A percentile compares a stretch with the other conserved stretches of the same genome.
Conservation (phyloP, 2,329 filamentous ascomycete genomes). For the Colletotrichum scovillei region DNA sequence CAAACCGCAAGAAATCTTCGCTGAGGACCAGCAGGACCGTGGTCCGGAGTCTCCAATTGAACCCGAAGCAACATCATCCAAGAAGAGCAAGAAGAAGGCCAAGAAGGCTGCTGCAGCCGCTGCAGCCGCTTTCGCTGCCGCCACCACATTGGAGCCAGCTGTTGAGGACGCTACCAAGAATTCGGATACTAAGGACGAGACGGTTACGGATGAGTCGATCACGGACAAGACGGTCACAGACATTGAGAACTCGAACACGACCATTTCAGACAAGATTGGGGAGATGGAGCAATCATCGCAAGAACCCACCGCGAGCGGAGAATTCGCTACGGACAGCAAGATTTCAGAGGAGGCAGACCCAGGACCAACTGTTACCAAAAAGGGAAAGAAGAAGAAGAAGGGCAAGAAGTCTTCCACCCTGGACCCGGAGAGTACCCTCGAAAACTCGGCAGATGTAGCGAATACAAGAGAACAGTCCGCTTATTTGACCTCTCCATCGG, state of each 20-base stretch:
- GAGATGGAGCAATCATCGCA: slow-evolving; percentile 28
- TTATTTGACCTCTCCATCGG: slow-evolving; percentile 32
- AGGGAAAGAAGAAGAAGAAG: slow-evolving; percentile 55
- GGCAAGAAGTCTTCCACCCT: slow-evolving; percentile 36
- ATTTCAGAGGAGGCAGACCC: slow-evolving; percentile 29
- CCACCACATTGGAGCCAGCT: neutral
- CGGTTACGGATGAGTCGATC: slow-evolving; percentile 1
- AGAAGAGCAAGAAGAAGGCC: slow-evolving; percentile 44
- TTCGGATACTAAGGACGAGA: slow-evolving; percentile 18
- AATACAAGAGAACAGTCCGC: slow-evolving; percentile 36
- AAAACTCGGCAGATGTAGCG: slow-evolving; percentile 34
- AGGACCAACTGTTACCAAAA: slow-evolving; percentile 44
- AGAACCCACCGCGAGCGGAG: slow-evolving; percentile 21
- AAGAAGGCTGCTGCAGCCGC: slow-evolving; percentile 34
- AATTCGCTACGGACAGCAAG: slow-evolving; percentile 32
- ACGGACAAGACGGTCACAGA: slow-evolving; percentile 3
- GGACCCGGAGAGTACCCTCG: slow-evolving; percentile 34
- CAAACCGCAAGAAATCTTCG: slow-evolving; percentile 25
- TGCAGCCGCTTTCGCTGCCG: neutral
- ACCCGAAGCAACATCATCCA: slow-evolving; percentile 35
- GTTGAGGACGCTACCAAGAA: neutral
- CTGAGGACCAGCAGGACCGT: slow-evolving; percentile 15
- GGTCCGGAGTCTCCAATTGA: slow-evolving; percentile 3
- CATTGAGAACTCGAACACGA: slow-evolving; percentile 5
- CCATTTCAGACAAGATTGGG: slow-evolving; percentile 24